Evolutionary conservation across 441 rosid genomes (phyloP).

Genomic region (Pelargonium cotyledonis): DNA sequence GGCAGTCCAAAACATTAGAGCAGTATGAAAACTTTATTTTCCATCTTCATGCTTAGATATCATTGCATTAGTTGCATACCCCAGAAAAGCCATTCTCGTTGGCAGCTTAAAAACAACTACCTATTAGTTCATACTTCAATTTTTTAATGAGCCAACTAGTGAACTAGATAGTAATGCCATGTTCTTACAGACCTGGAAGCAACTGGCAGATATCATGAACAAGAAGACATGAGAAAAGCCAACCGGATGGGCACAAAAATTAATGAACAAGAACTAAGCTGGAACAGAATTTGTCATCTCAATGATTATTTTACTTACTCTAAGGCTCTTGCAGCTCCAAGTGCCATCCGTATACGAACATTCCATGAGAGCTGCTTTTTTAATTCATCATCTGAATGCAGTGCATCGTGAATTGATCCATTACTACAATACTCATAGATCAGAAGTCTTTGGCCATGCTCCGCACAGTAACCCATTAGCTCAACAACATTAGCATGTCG

Average conservation of each 20-base stretch:
- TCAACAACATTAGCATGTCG: conserved; percentile 78
- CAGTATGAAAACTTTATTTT: too few species aligned
- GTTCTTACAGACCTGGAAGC: not conserved
- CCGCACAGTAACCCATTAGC: conserved; percentile 91
- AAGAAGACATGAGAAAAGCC: not conserved
- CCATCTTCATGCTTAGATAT: too few species aligned
- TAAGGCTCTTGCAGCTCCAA: conserved; percentile 90
- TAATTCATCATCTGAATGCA: conserved; percentile 73
- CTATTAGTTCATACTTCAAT: too few species aligned
- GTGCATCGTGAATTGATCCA: conserved; percentile 73
- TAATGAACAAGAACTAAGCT: not conserved
- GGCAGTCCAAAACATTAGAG: too few species aligned
- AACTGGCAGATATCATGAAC: not conserved
- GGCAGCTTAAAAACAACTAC: too few species aligned
- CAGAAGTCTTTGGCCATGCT: conserved; percentile 84
- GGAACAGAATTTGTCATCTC: not conserved
- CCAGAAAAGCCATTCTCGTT: too few species aligned
- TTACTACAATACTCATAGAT: conserved; percentile 76
- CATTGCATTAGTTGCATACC: too few species aligned
- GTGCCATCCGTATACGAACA: conserved; percentile 69
- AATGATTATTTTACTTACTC: conserved; percentile 53
- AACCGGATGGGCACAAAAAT: not conserved
- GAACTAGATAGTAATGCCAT: not conserved
- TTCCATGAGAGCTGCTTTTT: conserved; percentile 67
- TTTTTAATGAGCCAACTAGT: too few species aligned